Conservation (phyloP, 371 early-diverging fungal species). For the Rhizopus arrhizus region DNA sequence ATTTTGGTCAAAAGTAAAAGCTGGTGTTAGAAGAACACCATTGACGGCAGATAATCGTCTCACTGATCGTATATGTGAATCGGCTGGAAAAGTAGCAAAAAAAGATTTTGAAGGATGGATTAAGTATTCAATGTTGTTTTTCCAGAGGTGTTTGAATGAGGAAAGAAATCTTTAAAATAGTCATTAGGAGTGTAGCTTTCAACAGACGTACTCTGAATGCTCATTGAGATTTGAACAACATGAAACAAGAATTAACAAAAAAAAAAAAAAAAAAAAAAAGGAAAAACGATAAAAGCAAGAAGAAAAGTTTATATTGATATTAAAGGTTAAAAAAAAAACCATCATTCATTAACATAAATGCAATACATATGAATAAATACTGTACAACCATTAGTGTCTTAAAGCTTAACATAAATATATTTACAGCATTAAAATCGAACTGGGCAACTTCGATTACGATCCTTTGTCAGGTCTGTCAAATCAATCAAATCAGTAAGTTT, state of each 20-base stretch:
- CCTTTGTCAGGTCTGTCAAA: slow-evolving; percentile 25
- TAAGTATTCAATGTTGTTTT: slow-evolving; percentile 19
- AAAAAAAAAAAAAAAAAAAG: too few species aligned
- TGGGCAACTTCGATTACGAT: slow-evolving; percentile 22
- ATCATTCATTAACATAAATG: slow-evolving; percentile 19
- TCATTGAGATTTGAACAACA: slow-evolving; percentile 17
- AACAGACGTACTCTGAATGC: slow-evolving; percentile 21
- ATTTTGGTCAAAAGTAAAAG: too few species aligned
- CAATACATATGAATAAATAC: slow-evolving; percentile 21
- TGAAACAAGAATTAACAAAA: too few species aligned
- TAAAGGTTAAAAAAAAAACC: slow-evolving; percentile 8
- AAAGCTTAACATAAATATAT: slow-evolving; percentile 23
- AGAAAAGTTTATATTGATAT: slow-evolving; percentile 6
- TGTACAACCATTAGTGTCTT: slow-evolving; percentile 19
- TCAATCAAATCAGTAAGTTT: slow-evolving; percentile 23
- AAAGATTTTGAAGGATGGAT: slow-evolving; percentile 7
- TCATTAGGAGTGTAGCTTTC: slow-evolving; percentile 19
- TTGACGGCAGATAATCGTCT: too few species aligned
- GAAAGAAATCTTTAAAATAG: slow-evolving; percentile 51
- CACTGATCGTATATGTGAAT: too few species aligned
- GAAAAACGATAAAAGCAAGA: slow-evolving; percentile 10
- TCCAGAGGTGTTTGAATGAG: slow-evolving; percentile 19
- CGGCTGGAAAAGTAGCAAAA: background rate
- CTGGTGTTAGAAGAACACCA: too few species aligned
- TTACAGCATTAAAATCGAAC: slow-evolving; percentile 19